Percentiles rank a stretch among this genome's conserved stretches.
These are phyloP conservation scores for Aechmea fasciata DNA, from an alignment of 176 grass and related monocot genomes.

Conservation along the genomic window DNA sequence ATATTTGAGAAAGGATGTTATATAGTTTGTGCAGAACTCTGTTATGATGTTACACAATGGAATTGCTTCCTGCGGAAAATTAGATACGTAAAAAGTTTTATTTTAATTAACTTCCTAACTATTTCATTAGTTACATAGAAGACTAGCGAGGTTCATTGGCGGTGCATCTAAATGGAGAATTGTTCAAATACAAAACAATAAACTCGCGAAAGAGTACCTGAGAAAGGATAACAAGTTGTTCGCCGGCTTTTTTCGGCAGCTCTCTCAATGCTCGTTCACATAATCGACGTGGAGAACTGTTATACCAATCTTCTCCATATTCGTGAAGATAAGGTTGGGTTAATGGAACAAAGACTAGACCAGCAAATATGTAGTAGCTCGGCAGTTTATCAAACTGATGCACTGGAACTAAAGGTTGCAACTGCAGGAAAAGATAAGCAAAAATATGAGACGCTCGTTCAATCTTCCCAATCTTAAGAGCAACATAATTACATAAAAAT, in stretches of 20 bases:
- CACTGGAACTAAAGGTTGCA: slow-evolving; percentile 88
- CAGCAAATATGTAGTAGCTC: slow-evolving; percentile 94
- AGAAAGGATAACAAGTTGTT: slow-evolving; percentile 85
- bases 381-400: slow-evolving; percentile 92
- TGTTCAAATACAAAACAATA: slow-evolving; percentile 1
- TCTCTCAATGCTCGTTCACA: slow-evolving; percentile 87
- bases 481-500: no score
- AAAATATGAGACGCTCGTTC: neutral
- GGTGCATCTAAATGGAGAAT: neutral
- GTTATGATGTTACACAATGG: no score
- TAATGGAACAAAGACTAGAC: slow-evolving; percentile 83
- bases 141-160: no score
- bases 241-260: slow-evolving; percentile 59
- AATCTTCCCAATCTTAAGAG: no score
- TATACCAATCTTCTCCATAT: slow-evolving; percentile 98
- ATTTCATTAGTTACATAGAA: no score
- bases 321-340: slow-evolving; percentile 98
- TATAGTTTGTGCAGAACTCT: no score
- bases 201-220: slow-evolving; percentile 48
- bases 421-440: slow-evolving; percentile 40
- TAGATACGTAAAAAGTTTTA: no score
- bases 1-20: neutral
- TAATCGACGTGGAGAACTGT: slow-evolving; percentile 69
- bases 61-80: no score
- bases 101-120: no score